Evolutionary conservation across 1,284 basidiomycete genomes (phyloP).

Genomic region (Golubevia pallescens): DNA sequence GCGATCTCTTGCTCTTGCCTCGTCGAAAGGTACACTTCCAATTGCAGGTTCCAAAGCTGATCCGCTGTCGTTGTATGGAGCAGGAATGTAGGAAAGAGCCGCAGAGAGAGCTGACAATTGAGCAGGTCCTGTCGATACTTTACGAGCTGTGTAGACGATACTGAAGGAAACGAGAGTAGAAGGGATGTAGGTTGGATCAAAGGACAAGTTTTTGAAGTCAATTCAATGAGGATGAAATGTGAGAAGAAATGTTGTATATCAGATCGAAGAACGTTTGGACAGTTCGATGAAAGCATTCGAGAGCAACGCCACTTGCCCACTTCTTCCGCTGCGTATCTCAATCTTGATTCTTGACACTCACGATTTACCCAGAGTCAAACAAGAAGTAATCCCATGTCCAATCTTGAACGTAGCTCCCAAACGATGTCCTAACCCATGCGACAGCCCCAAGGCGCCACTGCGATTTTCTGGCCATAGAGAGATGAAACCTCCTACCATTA

Average conservation of each 20-base stretch:
- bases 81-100: conserved; percentile 34
- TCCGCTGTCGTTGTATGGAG: conserved; percentile 20
- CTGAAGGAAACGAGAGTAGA: conserved; percentile 1
- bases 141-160: conserved; percentile 18
- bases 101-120: conserved; percentile 37
- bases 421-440: conserved; percentile 73
- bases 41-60: conserved; percentile 11
- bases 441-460: conserved; percentile 73
- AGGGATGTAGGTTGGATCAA: too few relatives aligned
- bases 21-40: neutral
- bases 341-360: too few relatives aligned
- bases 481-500: conserved; percentile 79
- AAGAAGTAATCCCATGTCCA: conserved; percentile 81
- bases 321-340: too few relatives aligned
- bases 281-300: too few relatives aligned
- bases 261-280: too few relatives aligned
- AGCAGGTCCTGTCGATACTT: conserved; percentile 13
- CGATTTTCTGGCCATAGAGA: conserved; percentile 73
- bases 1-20: conserved; percentile 9
- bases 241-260: too few relatives aligned
- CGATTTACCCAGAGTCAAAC: conserved; percentile 71
- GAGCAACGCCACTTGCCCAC: too few relatives aligned
- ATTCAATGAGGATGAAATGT: too few relatives aligned
- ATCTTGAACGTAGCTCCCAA: conserved; percentile 78
- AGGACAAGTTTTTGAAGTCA: too few relatives aligned